Conservation (phyloP, 1,284 basidiomycete species). For the Athelia psychrophila region DNA sequence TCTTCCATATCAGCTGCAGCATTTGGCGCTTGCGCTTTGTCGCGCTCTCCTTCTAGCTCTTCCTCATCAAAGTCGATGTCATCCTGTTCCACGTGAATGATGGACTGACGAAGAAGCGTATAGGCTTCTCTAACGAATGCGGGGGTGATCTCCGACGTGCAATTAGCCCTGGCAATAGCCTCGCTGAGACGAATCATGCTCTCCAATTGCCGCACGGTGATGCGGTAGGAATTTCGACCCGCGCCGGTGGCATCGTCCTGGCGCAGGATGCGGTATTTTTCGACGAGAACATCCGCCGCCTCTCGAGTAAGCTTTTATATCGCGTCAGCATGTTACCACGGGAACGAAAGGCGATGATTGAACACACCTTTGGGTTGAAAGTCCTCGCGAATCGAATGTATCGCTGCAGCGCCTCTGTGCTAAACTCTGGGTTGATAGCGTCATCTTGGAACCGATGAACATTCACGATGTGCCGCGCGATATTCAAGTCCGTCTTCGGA, state of each 20-base stretch:
- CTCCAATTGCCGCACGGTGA: constrained; percentile 95
- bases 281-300: constrained; percentile 90
- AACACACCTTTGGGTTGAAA: constrained; percentile 88
- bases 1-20: constrained; percentile 37
- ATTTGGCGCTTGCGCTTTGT: constrained; percentile 25
- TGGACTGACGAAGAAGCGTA: constrained; percentile 90
- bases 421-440: constrained; percentile 95
- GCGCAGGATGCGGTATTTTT: constrained; percentile 91
- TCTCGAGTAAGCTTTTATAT: constrained; percentile 79
- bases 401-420: constrained; percentile 93
- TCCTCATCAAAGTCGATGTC: constrained; percentile 98
- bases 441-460: constrained; percentile 95
- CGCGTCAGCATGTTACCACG: constrained; percentile 2
- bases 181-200: constrained; percentile 97
- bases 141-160: constrained; percentile 88
- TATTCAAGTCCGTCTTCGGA: constrained; percentile 88
- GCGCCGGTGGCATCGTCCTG: constrained; percentile 91
- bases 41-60: constrained; percentile 59
- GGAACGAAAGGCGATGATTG: too few species aligned
- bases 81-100: constrained; percentile 99
- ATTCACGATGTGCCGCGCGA: constrained; percentile 97
- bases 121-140: constrained; percentile 96
- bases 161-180: constrained; percentile 96
- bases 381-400: constrained; percentile 97
- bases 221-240: constrained; percentile 91